Percentiles rank a stretch among this genome's conserved stretches.
These are phyloP conservation scores for Acacia melanoxylon DNA, from an alignment of 306 rosid genomes.

Conservation along the genomic window DNA sequence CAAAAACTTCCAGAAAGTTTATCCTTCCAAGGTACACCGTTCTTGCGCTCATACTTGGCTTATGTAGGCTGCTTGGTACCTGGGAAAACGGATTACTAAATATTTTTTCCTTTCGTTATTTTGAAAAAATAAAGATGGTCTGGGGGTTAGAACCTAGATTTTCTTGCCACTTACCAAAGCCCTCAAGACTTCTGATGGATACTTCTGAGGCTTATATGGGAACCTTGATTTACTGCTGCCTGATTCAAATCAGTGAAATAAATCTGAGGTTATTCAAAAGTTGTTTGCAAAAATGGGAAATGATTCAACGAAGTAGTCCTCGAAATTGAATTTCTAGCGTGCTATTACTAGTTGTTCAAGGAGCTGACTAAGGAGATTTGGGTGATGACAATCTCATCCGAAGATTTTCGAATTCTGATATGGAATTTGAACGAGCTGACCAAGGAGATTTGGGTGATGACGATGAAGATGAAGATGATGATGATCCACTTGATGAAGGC, in stretches of 20 bases:
- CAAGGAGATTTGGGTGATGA: too few relatives aligned
- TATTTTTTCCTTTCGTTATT: too few relatives aligned
- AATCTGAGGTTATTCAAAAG: neutral
- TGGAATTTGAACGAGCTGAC: too few relatives aligned
- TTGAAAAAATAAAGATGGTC: neutral
- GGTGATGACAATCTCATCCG: too few relatives aligned
- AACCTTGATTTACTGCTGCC: neutral
- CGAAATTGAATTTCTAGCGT: neutral
- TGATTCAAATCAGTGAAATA: neutral
- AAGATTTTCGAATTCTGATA: too few relatives aligned
- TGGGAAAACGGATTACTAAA: neutral
- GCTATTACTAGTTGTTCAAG: neutral
- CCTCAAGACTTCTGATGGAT: neutral
- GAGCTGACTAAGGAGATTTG: too few relatives aligned
- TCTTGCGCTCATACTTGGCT: too few relatives aligned
- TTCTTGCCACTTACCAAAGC: neutral
- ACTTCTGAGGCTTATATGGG: neutral
- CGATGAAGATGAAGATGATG: too few relatives aligned
- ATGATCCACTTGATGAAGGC: too few relatives aligned
- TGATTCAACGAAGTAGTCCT: neutral
- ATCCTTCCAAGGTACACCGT: constrained; percentile 70
- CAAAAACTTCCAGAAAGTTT: constrained; percentile 91
- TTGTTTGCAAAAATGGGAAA: neutral
- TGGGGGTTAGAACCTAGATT: neutral
- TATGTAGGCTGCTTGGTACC: too few relatives aligned